Evolutionary conservation across 2,329 filamentous ascomycete species (phyloP), one percentile per base, ranked within the genome.

Genomic region (Xylaria sp.): DNA sequence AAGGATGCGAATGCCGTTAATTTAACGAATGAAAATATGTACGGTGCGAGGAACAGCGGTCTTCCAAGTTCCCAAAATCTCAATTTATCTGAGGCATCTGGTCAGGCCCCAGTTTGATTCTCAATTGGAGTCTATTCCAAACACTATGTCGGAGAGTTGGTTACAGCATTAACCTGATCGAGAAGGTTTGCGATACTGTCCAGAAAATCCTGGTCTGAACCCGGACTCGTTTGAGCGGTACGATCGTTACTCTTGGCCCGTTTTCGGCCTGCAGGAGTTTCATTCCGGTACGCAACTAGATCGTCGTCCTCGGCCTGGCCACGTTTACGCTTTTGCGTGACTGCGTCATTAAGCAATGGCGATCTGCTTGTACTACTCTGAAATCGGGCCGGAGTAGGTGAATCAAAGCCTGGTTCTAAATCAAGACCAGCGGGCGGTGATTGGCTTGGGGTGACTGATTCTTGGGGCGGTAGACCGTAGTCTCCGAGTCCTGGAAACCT

Each of bases 401-500:
- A 69, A 12, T 9, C 34, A 3, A 64, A 56, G n/a, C 52, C 34
- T 31, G 56, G 18, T 41, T 56, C 15, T 63, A 66, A 5, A 44
- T 63, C 59, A 18, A 50, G 25, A 20, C 62, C 48, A 20, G 62
- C 41, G 23, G 68, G 65, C 3, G 70, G 73, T 25, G 75, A 76
- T 44, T 72, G 65, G 34, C 63, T 73, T 1, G 74, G 72, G 1
- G 73, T 73, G 7, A 62, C 59, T 10, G 76, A 71, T 12, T 71
- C 46, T 44, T 63, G 60, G 25, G 73, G 69, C 13, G 73, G 73
- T 31, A 82, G 62, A 1, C 81, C 81, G 44, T 80, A 82, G 65
- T 78, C 75, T 23, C 83, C 81, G 1, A 82, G 69, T 2, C 80
- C 80, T 0, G 78, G 74, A 63, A 80, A 82, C 7, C 80, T 79